A percentile compares a stretch with the other conserved stretches of the same genome.
phyloP scores from a whole-genome alignment of 129 eudicot species.

The Calendula officinalis region DNA sequence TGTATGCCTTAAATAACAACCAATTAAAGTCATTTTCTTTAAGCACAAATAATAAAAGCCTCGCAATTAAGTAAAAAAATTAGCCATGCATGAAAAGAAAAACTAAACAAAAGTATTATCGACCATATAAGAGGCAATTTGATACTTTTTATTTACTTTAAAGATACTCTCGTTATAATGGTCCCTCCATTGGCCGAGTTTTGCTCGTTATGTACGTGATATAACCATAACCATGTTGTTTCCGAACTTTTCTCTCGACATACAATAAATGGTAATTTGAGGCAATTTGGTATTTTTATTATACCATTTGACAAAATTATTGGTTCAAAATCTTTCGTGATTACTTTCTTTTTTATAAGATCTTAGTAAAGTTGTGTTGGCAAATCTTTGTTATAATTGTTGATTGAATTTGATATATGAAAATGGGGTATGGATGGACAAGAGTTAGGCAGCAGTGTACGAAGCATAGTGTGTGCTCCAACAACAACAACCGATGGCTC shows the following conservation, averaged over 20 bases:
- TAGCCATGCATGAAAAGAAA: background rate
- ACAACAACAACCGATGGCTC: background rate
- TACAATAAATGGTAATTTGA: too few species aligned
- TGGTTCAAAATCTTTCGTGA: too few species aligned
- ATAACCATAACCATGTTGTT: too few species aligned
- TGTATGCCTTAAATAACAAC: background rate
- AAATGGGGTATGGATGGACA: background rate
- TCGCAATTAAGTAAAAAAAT: background rate
- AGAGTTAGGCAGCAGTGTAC: slow-evolving; percentile 17
- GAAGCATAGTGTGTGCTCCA: background rate
- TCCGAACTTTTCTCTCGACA: too few species aligned
- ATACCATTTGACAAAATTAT: background rate
- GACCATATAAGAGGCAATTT: too few species aligned
- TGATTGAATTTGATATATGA: slow-evolving; percentile 10
- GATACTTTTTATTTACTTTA: too few species aligned
- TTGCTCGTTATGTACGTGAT: too few species aligned
- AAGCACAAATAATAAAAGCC: background rate
- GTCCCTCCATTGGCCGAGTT: too few species aligned
- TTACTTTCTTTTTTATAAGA: too few species aligned
- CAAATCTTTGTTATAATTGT: background rate
- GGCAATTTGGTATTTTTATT: background rate
- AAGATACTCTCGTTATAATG: too few species aligned
- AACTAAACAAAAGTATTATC: background rate
- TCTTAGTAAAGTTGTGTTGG: slow-evolving; percentile 1
- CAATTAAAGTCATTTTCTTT: background rate